phyloP scores from a whole-genome alignment of 805 yeast species.

The Kodamaea restingae region DNA sequence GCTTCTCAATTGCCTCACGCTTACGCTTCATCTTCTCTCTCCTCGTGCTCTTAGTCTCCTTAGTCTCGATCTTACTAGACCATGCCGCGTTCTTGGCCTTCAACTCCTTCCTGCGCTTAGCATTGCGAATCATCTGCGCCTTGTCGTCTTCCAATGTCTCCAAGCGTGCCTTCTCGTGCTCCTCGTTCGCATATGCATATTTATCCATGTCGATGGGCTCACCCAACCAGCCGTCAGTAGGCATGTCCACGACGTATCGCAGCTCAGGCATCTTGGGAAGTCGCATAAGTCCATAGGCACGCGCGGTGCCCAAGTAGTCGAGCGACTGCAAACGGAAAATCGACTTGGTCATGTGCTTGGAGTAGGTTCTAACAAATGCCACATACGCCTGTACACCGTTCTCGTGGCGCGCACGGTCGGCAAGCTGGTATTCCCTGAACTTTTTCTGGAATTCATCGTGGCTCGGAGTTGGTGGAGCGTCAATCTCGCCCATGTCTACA shows the following conservation, averaged over 20 bases:
- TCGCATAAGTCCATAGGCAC: slow-evolving; percentile 73
- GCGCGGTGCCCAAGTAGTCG: slow-evolving; percentile 70
- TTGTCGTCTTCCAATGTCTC: slow-evolving; percentile 52
- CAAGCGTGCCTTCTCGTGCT: slow-evolving; percentile 59
- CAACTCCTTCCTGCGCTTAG: slow-evolving; percentile 41
- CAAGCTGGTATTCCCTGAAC: slow-evolving; percentile 52
- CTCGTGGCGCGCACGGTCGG: slow-evolving; percentile 80
- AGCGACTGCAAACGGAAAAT: slow-evolving; percentile 73
- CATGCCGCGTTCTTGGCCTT: slow-evolving; percentile 64
- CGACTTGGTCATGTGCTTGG: slow-evolving; percentile 83
- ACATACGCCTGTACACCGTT: slow-evolving; percentile 76
- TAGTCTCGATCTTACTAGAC: slow-evolving; percentile 66
- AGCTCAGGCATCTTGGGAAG: slow-evolving; percentile 95
- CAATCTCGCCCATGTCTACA: slow-evolving; percentile 46
- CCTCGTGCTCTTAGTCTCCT: slow-evolving; percentile 59
- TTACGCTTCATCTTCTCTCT: slow-evolving; percentile 65
- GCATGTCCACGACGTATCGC: slow-evolving; percentile 47
- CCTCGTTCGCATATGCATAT: slow-evolving; percentile 59
- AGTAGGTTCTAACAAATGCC: slow-evolving; percentile 75
- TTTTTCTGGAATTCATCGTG: slow-evolving; percentile 25
- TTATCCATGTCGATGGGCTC: slow-evolving; percentile 61
- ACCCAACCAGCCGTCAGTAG: slow-evolving; percentile 74
- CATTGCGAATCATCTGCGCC: slow-evolving; percentile 32
- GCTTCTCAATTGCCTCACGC: slow-evolving; percentile 62
- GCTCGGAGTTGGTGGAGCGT: slow-evolving; percentile 16